These are phyloP conservation scores for Gigaspora rosea DNA, from an alignment of 192 early-diverging fungal species.

Conservation along the genomic window DNA sequence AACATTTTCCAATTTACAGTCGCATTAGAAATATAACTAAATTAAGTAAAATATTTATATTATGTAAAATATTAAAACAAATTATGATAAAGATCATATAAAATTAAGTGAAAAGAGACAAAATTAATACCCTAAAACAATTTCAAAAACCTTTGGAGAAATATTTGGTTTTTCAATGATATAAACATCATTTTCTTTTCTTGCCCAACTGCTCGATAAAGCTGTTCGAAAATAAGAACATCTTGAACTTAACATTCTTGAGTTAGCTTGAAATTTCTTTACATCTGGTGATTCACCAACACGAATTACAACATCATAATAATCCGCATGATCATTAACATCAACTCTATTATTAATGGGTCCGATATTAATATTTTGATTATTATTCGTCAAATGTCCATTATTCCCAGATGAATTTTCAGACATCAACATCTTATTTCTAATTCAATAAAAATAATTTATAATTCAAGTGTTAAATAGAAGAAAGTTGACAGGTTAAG, in stretches of 20 bases:
- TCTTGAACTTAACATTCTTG: not conserved
- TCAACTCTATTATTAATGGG: no score
- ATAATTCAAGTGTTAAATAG: no score
- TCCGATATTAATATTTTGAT: no score
- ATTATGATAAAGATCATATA: not conserved
- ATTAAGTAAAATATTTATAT: not conserved
- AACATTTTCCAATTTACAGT: not conserved
- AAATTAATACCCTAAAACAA: constrained; percentile 4
- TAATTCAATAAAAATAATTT: no score
- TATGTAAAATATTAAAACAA: not conserved
- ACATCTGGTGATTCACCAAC: constrained; percentile 15
- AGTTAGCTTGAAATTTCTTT: constrained; percentile 18
- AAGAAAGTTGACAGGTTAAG: no score
- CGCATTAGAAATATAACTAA: constrained; percentile 8
- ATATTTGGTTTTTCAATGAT: constrained; percentile 27
- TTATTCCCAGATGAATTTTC: no score
- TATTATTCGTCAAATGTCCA: no score
- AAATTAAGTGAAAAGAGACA: not conserved
- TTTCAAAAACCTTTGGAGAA: constrained; percentile 15
- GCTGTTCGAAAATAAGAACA: constrained; percentile 24
- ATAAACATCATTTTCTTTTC: constrained; percentile 10
- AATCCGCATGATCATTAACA: not conserved
- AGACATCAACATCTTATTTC: no score
- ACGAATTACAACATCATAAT: constrained; percentile 20
- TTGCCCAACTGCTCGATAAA: constrained; percentile 28